Percentiles rank a stretch among this genome's conserved stretches.
These are phyloP conservation scores for Cornus kousa DNA, from an alignment of 148 eudicot species.

Conservation along the genomic window DNA sequence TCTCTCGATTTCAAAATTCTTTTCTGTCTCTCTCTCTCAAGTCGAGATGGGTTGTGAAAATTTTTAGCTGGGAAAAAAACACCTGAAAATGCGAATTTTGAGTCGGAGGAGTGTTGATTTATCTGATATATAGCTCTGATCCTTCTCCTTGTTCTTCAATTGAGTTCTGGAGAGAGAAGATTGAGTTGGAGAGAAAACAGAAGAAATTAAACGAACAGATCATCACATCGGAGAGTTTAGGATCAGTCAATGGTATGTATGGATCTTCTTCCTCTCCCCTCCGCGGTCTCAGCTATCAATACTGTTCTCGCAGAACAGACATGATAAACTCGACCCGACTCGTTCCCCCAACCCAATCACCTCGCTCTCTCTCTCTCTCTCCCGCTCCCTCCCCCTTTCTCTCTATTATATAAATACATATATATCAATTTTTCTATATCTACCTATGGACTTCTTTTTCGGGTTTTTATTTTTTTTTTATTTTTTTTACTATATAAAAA, in stretches of 20 bases:
- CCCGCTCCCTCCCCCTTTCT: neutral
- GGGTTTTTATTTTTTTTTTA: too few relatives aligned
- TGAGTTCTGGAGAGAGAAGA: slow-evolving; percentile 1
- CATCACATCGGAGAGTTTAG: neutral
- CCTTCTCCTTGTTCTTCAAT: neutral
- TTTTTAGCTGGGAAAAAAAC: neutral
- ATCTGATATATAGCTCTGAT: neutral
- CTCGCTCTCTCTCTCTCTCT: neutral
- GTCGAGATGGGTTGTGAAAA: neutral
- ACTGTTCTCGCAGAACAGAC: neutral
- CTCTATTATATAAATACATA: too few relatives aligned
- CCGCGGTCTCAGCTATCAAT: neutral
- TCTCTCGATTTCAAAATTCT: too few relatives aligned
- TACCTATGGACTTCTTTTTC: too few relatives aligned
- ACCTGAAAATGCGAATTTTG: slow-evolving; percentile 4
- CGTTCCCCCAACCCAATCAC: neutral
- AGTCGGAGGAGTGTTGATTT: neutral
- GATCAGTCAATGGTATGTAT: neutral
- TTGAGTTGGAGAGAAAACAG: neutral
- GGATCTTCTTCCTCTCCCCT: neutral
- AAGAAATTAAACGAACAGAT: neutral
- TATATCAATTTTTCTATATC: too few relatives aligned
- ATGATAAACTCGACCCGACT: neutral
- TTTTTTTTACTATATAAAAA: too few relatives aligned
- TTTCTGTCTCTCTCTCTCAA: neutral